These are phyloP conservation scores for Hortiboletus flavorubellus DNA, from an alignment of 768 basidiomycete genomes.

Conservation along the genomic window DNA sequence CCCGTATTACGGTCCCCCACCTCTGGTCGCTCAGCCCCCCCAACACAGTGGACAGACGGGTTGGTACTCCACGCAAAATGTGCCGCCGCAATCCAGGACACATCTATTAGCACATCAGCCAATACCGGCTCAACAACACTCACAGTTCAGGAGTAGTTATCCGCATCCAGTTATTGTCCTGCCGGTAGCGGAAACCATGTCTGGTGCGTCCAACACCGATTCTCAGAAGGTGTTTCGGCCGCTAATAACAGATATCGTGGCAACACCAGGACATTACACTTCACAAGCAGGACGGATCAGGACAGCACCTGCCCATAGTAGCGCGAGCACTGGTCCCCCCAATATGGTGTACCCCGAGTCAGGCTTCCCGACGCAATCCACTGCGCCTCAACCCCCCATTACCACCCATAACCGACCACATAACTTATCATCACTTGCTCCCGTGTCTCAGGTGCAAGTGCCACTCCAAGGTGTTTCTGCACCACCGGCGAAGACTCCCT, in stretches of 20 bases:
- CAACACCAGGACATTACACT: slow-evolving; percentile 2
- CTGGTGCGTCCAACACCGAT: slow-evolving; percentile 10
- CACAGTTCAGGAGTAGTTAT: slow-evolving; percentile 11
- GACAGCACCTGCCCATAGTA: background rate
- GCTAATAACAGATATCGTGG: slow-evolving; percentile 2
- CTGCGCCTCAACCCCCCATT: background rate
- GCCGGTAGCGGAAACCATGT: background rate
- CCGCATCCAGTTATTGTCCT: background rate
- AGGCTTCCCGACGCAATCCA: background rate
- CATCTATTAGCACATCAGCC: background rate
- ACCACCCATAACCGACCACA: slow-evolving; percentile 1
- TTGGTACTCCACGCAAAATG: slow-evolving; percentile 14
- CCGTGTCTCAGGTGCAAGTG: slow-evolving; percentile 2
- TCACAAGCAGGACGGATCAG: background rate
- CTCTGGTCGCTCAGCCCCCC: background rate
- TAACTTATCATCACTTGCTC: background rate
- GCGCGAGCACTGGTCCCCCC: background rate
- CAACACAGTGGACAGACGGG: slow-evolving; percentile 4
- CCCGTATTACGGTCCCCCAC: slow-evolving; percentile 2
- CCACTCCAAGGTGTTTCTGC: slow-evolving; percentile 3
- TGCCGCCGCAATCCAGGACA: slow-evolving; percentile 1
- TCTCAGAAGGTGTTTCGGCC: background rate
- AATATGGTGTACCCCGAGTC: background rate
- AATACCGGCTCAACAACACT: slow-evolving; percentile 4
- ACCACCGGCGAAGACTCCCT: background rate